Percentiles rank a stretch among this genome's conserved stretches.
Evolutionary conservation across 192 early-diverging fungal species (phyloP).

Genomic region (Powellomyces hirtus): DNA sequence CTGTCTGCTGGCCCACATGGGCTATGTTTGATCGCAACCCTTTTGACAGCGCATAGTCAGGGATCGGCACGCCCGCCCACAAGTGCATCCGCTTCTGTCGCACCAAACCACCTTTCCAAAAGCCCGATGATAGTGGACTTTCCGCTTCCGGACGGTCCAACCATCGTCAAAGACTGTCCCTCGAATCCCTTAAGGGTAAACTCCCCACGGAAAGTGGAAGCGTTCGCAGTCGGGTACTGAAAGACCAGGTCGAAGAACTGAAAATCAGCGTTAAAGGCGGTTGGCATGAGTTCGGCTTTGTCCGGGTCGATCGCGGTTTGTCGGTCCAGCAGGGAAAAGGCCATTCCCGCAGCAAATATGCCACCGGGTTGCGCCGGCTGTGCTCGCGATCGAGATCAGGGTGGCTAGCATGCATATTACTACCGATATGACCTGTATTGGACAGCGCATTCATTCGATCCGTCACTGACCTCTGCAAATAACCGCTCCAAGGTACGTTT

Average conservation of each 20-base stretch:
- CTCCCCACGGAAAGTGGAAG: neutral
- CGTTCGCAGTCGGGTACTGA: slow-evolving; percentile 55
- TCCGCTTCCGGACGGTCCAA: slow-evolving; percentile 78
- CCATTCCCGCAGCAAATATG: slow-evolving; percentile 24
- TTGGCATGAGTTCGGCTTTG: slow-evolving; percentile 7
- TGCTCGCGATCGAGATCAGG: slow-evolving; percentile 18
- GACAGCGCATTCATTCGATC: no score
- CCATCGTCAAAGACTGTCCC: slow-evolving; percentile 31
- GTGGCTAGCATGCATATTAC: slow-evolving; percentile 15
- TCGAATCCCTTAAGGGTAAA: neutral
- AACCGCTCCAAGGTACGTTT: no score
- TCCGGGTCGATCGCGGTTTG: slow-evolving; percentile 62
- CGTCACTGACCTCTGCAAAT: no score
- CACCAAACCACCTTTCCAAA: slow-evolving; percentile 74
- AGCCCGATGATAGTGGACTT: slow-evolving; percentile 61
- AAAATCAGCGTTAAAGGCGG: slow-evolving; percentile 48
- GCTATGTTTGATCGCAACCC: slow-evolving; percentile 8
- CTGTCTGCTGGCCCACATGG: slow-evolving; percentile 45
- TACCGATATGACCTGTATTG: slow-evolving; percentile 11
- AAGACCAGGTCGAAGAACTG: slow-evolving; percentile 57
- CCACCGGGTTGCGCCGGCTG: slow-evolving; percentile 7
- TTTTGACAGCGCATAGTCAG: slow-evolving; percentile 4
- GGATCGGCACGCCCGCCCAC: slow-evolving; percentile 27
- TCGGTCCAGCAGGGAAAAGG: slow-evolving; percentile 69
- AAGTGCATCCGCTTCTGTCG: slow-evolving; percentile 46